phyloP scores from a whole-genome alignment of 2,329 filamentous ascomycete species.

The Dactylellina sp. region DNA sequence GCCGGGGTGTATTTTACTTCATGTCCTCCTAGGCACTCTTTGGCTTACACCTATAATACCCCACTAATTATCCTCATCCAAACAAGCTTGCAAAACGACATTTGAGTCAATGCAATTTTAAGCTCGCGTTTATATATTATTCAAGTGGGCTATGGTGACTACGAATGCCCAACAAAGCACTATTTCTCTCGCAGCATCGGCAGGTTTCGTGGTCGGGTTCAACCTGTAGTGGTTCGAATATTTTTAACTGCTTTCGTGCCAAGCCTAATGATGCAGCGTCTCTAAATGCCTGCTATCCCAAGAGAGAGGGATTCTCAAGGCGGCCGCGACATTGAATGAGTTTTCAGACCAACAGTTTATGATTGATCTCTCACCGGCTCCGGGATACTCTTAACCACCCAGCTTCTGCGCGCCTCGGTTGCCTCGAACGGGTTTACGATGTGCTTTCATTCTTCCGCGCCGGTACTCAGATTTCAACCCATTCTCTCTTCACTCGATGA shows the following conservation, averaged over 20 bases:
- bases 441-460: slow-evolving; percentile 14
- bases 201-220: no score
- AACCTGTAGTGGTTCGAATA: no score
- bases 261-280: slow-evolving; percentile 9
- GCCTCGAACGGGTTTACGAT: slow-evolving; percentile 8
- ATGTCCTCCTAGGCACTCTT: no score
- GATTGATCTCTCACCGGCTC: slow-evolving; percentile 14
- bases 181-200: no score
- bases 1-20: no score
- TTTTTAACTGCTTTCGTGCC: slow-evolving; percentile 19
- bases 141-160: no score
- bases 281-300: slow-evolving; percentile 17
- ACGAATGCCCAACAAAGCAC: no score
- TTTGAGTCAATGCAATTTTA: no score
- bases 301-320: slow-evolving; percentile 25
- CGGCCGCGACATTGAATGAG: slow-evolving; percentile 1
- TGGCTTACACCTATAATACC: no score
- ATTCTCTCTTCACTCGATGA: slow-evolving; percentile 20
- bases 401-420: background rate
- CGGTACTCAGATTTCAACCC: slow-evolving; percentile 1
- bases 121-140: no score
- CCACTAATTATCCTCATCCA: no score
- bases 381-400: slow-evolving; percentile 4
- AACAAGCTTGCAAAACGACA: no score
- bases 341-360: slow-evolving; percentile 24